A percentile compares a stretch with the other conserved stretches of the same genome.
phyloP scores from a whole-genome alignment of 306 rosid species.

The Clitoria ternatea region DNA sequence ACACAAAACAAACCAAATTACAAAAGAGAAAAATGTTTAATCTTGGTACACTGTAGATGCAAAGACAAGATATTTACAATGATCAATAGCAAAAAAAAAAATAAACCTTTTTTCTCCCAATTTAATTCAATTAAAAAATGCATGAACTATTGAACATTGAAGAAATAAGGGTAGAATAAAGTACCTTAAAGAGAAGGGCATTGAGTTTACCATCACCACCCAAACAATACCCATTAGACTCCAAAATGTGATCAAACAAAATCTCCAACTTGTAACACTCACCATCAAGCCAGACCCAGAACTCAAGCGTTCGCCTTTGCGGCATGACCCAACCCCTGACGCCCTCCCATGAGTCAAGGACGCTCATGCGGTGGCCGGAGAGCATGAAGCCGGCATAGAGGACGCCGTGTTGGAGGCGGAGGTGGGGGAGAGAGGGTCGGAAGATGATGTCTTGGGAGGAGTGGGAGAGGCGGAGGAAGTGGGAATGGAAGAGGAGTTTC shows the following conservation, averaged over 20 bases:
- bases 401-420: conserved; percentile 38
- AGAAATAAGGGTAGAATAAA: neutral
- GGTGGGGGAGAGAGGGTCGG: conserved; percentile 38
- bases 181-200: conserved; percentile 59
- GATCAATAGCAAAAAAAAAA: no score
- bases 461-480: conserved; percentile 45
- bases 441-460: conserved; percentile 51
- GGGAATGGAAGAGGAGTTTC: conserved; percentile 44
- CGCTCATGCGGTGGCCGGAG: conserved; percentile 39
- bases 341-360: conserved; percentile 59
- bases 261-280: conserved; percentile 65
- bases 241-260: conserved; percentile 64
- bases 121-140: no score
- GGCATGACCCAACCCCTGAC: conserved; percentile 71
- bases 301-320: conserved; percentile 60
- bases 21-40: no score
- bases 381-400: conserved; percentile 55
- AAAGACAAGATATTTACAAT: no score
- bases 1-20: neutral
- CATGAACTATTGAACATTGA: no score
- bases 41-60: no score
- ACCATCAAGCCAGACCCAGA: conserved; percentile 40
- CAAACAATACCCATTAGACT: conserved; percentile 41
- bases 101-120: no score
- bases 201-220: conserved; percentile 43